These are phyloP conservation scores for Saccharomycopsis crataegensis DNA, from an alignment of 1,139 yeast species.

Conservation along the genomic window DNA sequence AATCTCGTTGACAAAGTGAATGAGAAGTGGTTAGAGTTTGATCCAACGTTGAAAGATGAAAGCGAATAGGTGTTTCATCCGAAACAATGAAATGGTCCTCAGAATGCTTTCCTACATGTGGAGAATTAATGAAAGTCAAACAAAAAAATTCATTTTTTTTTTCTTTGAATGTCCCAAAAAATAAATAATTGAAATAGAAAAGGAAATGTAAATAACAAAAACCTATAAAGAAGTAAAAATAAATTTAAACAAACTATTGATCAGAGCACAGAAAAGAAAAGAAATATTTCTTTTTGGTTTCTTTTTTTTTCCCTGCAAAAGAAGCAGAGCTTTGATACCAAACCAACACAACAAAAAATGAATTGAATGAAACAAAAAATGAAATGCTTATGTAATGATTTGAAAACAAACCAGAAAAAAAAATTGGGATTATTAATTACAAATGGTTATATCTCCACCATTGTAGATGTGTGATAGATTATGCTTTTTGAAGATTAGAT, in stretches of 20 bases:
- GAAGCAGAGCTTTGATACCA: too few species aligned
- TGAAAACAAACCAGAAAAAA: too few species aligned
- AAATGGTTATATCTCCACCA: too few species aligned
- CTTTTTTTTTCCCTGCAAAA: not conserved
- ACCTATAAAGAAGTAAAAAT: not conserved
- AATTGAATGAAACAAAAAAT: too few species aligned
- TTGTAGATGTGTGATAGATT: too few species aligned
- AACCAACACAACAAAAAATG: too few species aligned
- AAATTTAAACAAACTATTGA: not conserved
- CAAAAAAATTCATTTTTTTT: not conserved
- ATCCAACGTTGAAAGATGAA: not conserved
- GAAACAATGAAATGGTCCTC: too few species aligned
- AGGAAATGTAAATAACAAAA: not conserved
- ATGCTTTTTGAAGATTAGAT: not conserved
- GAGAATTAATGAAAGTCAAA: not conserved
- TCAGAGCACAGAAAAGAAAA: not conserved
- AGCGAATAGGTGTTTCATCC: not conserved
- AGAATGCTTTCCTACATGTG: not conserved
- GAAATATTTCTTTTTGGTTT: not conserved
- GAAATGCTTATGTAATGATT: too few species aligned
- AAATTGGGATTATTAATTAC: too few species aligned
- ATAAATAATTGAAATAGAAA: not conserved
- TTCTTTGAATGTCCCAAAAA: not conserved
- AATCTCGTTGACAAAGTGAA: not conserved
- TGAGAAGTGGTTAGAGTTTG: conserved; percentile 7